Conservation (phyloP, 2,329 filamentous ascomycete genomes). For the Paecilomyces formosus region DNA sequence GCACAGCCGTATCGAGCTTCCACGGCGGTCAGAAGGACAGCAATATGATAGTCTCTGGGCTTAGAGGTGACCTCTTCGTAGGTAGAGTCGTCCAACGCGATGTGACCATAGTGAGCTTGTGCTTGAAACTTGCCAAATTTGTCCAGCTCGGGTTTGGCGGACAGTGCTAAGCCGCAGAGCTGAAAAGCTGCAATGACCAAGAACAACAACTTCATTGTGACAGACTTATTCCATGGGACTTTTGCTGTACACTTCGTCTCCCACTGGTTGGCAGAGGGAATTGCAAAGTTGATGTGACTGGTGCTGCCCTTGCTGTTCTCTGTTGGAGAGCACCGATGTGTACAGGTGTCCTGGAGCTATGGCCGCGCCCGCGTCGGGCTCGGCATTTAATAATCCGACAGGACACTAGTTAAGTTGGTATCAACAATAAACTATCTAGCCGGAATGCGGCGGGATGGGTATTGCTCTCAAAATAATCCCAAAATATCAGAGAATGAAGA, state of each 20-base stretch:
- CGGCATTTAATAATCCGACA: neutral
- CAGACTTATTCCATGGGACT: neutral
- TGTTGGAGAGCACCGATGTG: neutral
- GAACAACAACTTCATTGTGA: constrained; percentile 26
- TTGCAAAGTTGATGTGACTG: neutral
- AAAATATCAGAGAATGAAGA: too few species aligned
- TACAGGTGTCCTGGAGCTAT: neutral
- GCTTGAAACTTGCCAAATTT: constrained; percentile 65
- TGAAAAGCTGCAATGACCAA: constrained; percentile 33
- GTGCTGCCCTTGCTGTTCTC: neutral
- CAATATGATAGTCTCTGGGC: constrained; percentile 76
- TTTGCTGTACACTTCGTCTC: neutral
- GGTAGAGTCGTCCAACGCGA: constrained; percentile 69
- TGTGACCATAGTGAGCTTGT: constrained; percentile 58
- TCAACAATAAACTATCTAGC: too few species aligned
- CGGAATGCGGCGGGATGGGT: too few species aligned
- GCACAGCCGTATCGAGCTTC: constrained; percentile 77
- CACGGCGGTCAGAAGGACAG: constrained; percentile 78
- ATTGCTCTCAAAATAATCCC: too few species aligned
- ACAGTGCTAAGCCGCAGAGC: constrained; percentile 18
- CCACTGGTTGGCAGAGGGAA: neutral
- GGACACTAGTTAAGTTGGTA: too few species aligned
- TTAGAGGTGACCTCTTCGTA: constrained; percentile 69
- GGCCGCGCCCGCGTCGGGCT: neutral
- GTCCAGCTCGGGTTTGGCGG: constrained; percentile 53